phyloP scores from a whole-genome alignment of 257 asterid species.

The Solanum chilense region DNA sequence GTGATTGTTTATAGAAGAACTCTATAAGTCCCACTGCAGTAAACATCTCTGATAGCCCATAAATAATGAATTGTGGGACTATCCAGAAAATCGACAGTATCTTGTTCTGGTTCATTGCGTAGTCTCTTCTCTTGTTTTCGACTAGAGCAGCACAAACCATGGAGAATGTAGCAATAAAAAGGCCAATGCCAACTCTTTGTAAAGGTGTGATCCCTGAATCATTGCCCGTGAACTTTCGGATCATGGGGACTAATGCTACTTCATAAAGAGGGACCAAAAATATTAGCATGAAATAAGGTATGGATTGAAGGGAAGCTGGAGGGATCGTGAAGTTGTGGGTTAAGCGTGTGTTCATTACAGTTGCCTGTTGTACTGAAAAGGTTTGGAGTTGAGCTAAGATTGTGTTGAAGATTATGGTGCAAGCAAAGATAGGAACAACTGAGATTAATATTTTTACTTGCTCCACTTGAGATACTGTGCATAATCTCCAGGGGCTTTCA shows the following conservation, averaged over 20 bases:
- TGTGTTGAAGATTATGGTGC: constrained; percentile 75
- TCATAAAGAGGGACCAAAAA: background rate
- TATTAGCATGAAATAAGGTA: background rate
- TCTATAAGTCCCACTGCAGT: constrained; percentile 70
- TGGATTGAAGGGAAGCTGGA: constrained; percentile 56
- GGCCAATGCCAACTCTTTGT: constrained; percentile 13
- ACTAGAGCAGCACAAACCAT: constrained; percentile 64
- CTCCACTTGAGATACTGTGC: constrained; percentile 60
- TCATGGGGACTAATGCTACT: constrained; percentile 36
- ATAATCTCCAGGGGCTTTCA: constrained; percentile 56
- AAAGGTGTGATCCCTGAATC: constrained; percentile 56
- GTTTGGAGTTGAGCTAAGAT: constrained; percentile 72
- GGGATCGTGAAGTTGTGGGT: constrained; percentile 39
- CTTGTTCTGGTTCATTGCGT: background rate
- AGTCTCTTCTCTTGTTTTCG: constrained; percentile 36
- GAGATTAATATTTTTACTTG: constrained; percentile 61
- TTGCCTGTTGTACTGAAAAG: constrained; percentile 62
- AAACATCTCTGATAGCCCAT: constrained; percentile 66
- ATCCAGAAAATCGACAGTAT: constrained; percentile 57
- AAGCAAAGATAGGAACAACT: constrained; percentile 53
- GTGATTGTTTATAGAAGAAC: constrained; percentile 55
- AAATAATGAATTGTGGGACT: constrained; percentile 63
- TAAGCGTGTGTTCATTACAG: constrained; percentile 38
- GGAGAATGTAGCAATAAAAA: constrained; percentile 56
- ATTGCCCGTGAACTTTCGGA: constrained; percentile 24